Base-by-base conservation (phyloP, 148 eudicot genomes). In the Fagopyrum esculentum region DNA sequence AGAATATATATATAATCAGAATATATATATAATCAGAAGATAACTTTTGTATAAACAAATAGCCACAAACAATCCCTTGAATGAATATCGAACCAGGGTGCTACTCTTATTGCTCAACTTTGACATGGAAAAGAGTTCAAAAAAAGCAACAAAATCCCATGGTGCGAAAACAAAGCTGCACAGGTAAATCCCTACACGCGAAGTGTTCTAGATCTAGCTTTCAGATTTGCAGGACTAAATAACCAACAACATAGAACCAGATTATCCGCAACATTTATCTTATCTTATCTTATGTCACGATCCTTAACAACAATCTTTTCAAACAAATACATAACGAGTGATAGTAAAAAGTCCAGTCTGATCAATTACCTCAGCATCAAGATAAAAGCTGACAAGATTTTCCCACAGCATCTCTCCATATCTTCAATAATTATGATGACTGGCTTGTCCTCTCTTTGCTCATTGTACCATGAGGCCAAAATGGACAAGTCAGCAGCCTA, bases 401-500 rank as follows among this genome's bases (percentile, higher is more conserved):
- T 70, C 73, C 92, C 90, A 77, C 84, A 89, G 68, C 99, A 95
- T 79, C 90, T 90, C 82, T 92, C 94, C 84, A 91, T 82, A 74
- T 92, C 97, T 73, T 92, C 99, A 64, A 95, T 86, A 77, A 92
- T 90, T 46, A 95, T 85, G 71, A 90, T 89, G 54, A 95, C 54
- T 73, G 99, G 99, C 45, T 78, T 80, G 59, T 74, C 77, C 50
- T 81, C 86, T 56, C 81, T 82, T 66, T 82, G 94, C 78, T 84
- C 96, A 78, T 73, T 73, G 71, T 87, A 92, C 99, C 99, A 92
- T 74, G 90, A 89, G 52, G 96, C 93, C 82, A 95, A 77, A 79
- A 83, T 68, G 30, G 99, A 89, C 80, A 95, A 80, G 81, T 92
- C 97, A 79, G 96, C 91, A 70, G 83, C 92, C 98, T 92, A 81